Evolutionary conservation across 73 alveolate species (phyloP).

Genomic region (Paramecium primaurelia): DNA sequence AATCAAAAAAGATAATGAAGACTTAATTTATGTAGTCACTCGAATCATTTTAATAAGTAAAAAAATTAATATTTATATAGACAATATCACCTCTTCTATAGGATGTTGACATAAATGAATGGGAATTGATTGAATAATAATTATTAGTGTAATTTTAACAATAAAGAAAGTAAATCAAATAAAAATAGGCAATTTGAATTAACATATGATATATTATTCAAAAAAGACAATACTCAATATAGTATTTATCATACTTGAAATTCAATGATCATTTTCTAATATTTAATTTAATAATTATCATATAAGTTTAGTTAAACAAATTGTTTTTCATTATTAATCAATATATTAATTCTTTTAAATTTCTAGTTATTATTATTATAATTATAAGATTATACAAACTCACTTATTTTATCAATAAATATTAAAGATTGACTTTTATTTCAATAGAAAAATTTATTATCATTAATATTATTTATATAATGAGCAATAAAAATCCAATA

Average conservation of each 20-base stretch:
- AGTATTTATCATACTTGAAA: not conserved
- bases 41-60: not conserved
- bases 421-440: not conserved
- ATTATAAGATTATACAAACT: not conserved
- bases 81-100: not conserved
- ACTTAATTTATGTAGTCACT: not conserved
- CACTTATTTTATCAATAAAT: not conserved
- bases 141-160: not conserved
- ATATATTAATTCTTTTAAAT: not conserved
- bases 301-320: not conserved
- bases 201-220: not conserved
- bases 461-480: not conserved
- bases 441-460: not conserved
- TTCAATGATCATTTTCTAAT: not conserved
- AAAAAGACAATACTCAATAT: not conserved
- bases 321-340: not conserved
- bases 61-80: not conserved
- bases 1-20: not conserved
- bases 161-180: not conserved
- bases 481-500: conserved; percentile 9
- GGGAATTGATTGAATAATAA: conserved; percentile 17
- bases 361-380: not conserved
- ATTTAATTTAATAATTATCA: not conserved
- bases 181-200: not conserved
- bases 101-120: conserved; percentile 6